Evolutionary conservation across 2,329 filamentous ascomycete species (phyloP).

Genomic region (Xylogone sp.): DNA sequence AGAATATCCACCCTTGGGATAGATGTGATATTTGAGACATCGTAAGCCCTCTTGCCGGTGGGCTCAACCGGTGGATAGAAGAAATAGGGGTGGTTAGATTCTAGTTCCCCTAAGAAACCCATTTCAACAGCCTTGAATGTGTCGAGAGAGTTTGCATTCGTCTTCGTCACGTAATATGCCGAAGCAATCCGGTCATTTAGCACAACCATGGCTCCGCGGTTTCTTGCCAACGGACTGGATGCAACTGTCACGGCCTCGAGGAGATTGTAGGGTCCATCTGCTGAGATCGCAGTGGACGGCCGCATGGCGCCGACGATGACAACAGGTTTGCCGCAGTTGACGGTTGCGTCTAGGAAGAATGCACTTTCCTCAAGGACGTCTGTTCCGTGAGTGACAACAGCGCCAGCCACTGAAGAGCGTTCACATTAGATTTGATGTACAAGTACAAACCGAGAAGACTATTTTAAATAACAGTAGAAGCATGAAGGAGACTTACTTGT

Average conservation of each 20-base stretch:
- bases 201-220: constrained; percentile 55
- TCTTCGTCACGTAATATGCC: constrained; percentile 58
- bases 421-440: neutral
- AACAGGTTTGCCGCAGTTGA: constrained; percentile 55
- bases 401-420: constrained; percentile 34
- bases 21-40: constrained; percentile 29
- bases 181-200: constrained; percentile 59
- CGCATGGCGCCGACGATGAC: constrained; percentile 61
- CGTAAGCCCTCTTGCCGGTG: constrained; percentile 41
- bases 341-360: constrained; percentile 57
- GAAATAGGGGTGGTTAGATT: constrained; percentile 56
- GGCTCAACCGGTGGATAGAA: constrained; percentile 51
- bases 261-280: constrained; percentile 61
- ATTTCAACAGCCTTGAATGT: constrained; percentile 57
- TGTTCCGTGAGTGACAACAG: constrained; percentile 61
- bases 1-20: constrained; percentile 54
- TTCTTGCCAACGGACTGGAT: constrained; percentile 36
- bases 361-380: constrained; percentile 62
- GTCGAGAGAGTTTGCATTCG: constrained; percentile 58
- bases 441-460: neutral
- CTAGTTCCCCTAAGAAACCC: constrained; percentile 54
- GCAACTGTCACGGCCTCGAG: constrained; percentile 57
- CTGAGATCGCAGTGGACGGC: constrained; percentile 57
- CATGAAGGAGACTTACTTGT: constrained; percentile 14
- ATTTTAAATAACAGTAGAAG: neutral